These are phyloP conservation scores for Coriaria nepalensis DNA, from an alignment of 306 rosid genomes.

Conservation along the genomic window DNA sequence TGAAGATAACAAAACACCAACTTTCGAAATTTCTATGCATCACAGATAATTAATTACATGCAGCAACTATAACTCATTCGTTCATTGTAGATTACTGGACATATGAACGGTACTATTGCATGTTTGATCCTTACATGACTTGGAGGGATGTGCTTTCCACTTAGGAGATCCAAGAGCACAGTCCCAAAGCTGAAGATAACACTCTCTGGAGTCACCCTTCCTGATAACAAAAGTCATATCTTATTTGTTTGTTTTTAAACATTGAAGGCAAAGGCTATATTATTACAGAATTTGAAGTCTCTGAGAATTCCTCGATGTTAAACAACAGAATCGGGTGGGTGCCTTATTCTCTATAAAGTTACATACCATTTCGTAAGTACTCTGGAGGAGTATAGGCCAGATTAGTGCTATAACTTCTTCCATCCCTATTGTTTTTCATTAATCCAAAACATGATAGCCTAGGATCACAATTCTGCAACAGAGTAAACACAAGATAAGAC, in stretches of 20 bases:
- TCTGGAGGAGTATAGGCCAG: conserved; percentile 81
- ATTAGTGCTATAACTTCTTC: conserved; percentile 78
- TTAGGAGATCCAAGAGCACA: conserved; percentile 69
- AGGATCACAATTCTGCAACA: conserved; percentile 67
- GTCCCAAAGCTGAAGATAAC: conserved; percentile 75
- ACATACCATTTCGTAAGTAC: conserved; percentile 55
- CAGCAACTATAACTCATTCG: no score
- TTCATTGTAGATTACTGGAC: neutral
- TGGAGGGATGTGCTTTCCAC: conserved; percentile 84
- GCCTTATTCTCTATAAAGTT: neutral
- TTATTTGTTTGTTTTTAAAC: neutral
- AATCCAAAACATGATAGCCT: conserved; percentile 78
- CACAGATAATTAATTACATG: no score
- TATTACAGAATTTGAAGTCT: conserved; percentile 11
- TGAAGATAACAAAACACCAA: neutral
- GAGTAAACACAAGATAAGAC: conserved; percentile 12
- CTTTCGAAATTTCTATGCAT: no score
- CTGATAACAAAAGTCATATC: conserved; percentile 17
- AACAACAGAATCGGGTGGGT: no score
- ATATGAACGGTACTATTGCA: neutral
- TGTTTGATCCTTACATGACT: conserved; percentile 37
- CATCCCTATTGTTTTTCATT: conserved; percentile 74
- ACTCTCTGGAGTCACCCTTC: conserved; percentile 69
- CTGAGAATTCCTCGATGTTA: no score
- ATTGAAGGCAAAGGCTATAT: neutral